These are phyloP conservation scores for Paramecium sonneborni DNA, from an alignment of 73 alveolate genomes.

Conservation along the genomic window DNA sequence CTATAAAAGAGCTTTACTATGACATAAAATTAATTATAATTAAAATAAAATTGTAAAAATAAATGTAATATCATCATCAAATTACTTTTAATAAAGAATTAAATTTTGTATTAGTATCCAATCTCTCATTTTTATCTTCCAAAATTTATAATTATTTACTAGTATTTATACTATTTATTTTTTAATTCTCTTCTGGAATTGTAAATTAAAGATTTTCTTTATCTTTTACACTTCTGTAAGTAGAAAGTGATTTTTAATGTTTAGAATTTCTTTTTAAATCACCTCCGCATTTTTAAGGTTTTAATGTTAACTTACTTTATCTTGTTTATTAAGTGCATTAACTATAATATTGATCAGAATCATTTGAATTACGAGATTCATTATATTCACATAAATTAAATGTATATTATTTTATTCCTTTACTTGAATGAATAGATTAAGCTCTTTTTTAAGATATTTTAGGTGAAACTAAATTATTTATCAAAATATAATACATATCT, in stretches of 20 bases:
- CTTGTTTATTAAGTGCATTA: not conserved
- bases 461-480: not conserved
- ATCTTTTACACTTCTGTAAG: not conserved
- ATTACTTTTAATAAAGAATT: conserved; percentile 21
- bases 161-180: not conserved
- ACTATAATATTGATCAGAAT: conserved; percentile 2
- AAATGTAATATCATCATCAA: not conserved
- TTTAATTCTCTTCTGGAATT: conserved; percentile 30
- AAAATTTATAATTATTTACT: not conserved
- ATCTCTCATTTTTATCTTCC: conserved; percentile 39
- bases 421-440: not conserved
- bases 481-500: not conserved
- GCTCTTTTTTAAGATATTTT: not conserved
- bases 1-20: not conserved
- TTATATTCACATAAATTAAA: conserved; percentile 35
- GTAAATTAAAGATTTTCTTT: conserved; percentile 19
- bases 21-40: not conserved
- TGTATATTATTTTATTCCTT: conserved; percentile 14
- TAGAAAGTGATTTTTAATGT: conserved; percentile 18
- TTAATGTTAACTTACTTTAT: not conserved
- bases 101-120: conserved; percentile 8
- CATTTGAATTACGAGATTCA: conserved; percentile 20
- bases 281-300: not conserved
- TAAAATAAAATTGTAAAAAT: not conserved
- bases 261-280: not conserved